phyloP scores from a whole-genome alignment of 176 grass and related monocot species.

The Otatea glauca region DNA sequence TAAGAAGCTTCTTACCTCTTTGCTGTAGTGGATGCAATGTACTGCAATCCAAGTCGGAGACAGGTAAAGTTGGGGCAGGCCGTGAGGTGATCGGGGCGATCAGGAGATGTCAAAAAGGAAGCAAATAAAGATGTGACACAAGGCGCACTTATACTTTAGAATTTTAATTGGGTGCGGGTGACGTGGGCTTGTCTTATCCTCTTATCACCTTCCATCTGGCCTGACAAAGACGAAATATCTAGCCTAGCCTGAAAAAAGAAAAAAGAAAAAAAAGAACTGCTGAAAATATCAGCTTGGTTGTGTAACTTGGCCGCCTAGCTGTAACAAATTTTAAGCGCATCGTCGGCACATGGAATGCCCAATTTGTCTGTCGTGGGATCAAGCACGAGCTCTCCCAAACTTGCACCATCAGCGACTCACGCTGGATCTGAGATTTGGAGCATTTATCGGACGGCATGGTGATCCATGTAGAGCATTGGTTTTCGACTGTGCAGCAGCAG shows the following conservation, averaged over 20 bases:
- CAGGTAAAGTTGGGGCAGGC: background rate
- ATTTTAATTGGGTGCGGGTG: background rate
- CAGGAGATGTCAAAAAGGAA: background rate
- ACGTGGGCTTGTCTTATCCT: conserved; percentile 34
- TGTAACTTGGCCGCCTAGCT: background rate
- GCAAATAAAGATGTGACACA: conserved; percentile 43
- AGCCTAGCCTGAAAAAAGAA: background rate
- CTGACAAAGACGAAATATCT: conserved; percentile 8
- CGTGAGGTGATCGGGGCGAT: background rate
- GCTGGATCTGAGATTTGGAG: background rate
- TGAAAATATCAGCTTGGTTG: background rate
- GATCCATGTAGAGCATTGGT: background rate
- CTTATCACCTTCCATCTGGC: conserved; percentile 25
- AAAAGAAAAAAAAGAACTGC: too few relatives aligned
- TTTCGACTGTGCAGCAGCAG: background rate
- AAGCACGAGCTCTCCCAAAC: background rate
- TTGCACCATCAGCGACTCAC: background rate
- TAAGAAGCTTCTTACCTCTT: conserved; percentile 42
- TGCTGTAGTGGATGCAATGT: too few relatives aligned
- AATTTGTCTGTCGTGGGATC: background rate
- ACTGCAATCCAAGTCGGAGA: background rate
- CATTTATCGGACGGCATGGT: conserved; percentile 17
- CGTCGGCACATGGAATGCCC: conserved; percentile 23
- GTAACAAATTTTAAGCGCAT: background rate
- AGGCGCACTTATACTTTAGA: conserved; percentile 24